Evolutionary conservation across 768 basidiomycete species (phyloP), one percentile per base, ranked within the genome.

Genomic region (Pulveroboletus sp.): DNA sequence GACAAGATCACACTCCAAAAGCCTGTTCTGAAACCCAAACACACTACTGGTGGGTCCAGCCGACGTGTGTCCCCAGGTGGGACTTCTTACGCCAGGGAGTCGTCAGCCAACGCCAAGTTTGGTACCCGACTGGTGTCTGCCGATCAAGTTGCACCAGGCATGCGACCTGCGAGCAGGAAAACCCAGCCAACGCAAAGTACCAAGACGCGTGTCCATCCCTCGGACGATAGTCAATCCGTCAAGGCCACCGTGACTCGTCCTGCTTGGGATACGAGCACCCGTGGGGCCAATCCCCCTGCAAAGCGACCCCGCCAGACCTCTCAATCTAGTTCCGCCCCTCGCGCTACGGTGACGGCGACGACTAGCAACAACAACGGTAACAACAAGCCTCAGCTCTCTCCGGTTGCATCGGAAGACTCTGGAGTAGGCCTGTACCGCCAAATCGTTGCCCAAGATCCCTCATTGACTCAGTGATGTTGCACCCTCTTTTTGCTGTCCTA

Each of bases 101-200:
- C 89, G 8, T 88, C 87, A 43, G 90, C 90, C 16, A 90, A 93
- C 60, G 94, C 93, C 50, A 97, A 97, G 68, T 95, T 97, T 69
- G 94, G 91, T 19, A 81, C 83, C 35, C 81, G 94, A 16, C 73
- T 94, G 32, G 72, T 94, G 39, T 81, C 87, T 20, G 78, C 74
- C 40, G 85, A 89, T 33, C 68, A 69, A 40, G 37, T 34, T 35
- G 67, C 75, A 3, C 63, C 66, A 39, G 57, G 62, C 13, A 43
- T 71, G 36, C 82, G 89, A 25, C 80, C 87, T 7, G 74, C 79
- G 6, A 88, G 82, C 63, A 81, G 86, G 41, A 75, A 82, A 43
- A 79, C 83, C 20, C 69, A 73, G 61, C 66, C 73, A 57, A 32
- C 48, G 58, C 73, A 43, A 58, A 47, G 71, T 70, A n/a, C 77